A percentile compares a stretch with the other conserved stretches of the same genome.
phyloP scores from a whole-genome alignment of 441 rosid species.

The Sinapis alba region DNA sequence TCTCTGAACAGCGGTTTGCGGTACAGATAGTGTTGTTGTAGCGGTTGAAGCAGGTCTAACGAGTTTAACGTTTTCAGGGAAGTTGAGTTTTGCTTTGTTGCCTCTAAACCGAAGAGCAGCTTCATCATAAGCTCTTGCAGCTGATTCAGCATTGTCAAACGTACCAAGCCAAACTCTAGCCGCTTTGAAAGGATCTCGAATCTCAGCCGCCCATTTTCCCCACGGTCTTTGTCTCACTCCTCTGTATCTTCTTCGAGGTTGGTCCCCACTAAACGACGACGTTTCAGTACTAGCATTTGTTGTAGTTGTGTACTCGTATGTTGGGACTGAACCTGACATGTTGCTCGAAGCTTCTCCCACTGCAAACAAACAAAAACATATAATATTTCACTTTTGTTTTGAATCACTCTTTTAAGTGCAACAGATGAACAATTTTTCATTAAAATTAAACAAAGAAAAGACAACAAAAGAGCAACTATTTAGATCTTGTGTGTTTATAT shows the following conservation, averaged over 20 bases:
- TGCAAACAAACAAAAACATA: not conserved
- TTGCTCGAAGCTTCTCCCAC: not conserved
- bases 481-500: not conserved
- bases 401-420: not conserved
- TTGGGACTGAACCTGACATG: slow-evolving; percentile 3
- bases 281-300: not conserved
- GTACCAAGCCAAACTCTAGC: slow-evolving; percentile 4
- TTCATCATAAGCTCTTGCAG: not conserved
- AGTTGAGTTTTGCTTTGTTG: not conserved
- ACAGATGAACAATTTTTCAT: not conserved
- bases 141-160: not conserved
- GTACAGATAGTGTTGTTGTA: not conserved
- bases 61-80: not conserved
- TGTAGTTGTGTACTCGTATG: not conserved
- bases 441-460: not conserved
- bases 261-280: not conserved
- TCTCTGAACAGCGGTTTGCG: not conserved
- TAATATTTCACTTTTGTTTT: slow-evolving; percentile 2
- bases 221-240: slow-evolving; percentile 6
- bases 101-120: slow-evolving; percentile 1
- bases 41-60: not conserved
- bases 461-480: not conserved
- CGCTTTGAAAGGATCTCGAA: slow-evolving; percentile 5
- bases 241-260: slow-evolving; percentile 1
- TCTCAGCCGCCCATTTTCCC: slow-evolving; percentile 4